Conservation (phyloP, 1,284 basidiomycete genomes). For the Phenoliferia sp. region DNA sequence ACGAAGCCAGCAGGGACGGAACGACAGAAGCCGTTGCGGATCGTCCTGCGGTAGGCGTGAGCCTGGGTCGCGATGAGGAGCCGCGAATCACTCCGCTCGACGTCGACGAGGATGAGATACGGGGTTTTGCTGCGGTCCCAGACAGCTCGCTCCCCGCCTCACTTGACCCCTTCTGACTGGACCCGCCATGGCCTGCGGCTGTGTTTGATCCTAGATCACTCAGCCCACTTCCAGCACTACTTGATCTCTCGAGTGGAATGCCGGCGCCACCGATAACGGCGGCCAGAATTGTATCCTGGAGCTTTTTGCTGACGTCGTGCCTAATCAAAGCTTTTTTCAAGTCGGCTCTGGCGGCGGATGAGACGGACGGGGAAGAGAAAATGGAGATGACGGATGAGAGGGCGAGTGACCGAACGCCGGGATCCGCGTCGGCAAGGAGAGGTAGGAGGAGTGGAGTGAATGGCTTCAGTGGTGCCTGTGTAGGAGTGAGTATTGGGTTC, state of each 20-base stretch:
- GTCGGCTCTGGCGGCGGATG: constrained; percentile 80
- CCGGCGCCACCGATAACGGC: constrained; percentile 40
- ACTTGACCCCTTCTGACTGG: not conserved
- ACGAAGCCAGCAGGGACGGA: constrained; percentile 5
- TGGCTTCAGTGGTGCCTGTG: constrained; percentile 73
- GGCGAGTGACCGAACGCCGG: constrained; percentile 79
- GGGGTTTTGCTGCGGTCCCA: not conserved
- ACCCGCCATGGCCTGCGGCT: not conserved
- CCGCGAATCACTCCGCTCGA: not conserved
- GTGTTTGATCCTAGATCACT: not conserved
- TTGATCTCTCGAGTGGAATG: not conserved
- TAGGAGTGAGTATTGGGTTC: constrained; percentile 50
- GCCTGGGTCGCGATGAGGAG: not conserved
- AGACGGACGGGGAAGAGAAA: constrained; percentile 72
- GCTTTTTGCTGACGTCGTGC: constrained; percentile 78
- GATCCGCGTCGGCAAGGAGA: constrained; percentile 82
- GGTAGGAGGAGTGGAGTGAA: constrained; percentile 77
- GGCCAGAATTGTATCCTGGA: constrained; percentile 50
- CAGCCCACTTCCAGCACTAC: not conserved
- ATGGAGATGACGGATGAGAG: constrained; percentile 73
- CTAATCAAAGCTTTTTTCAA: constrained; percentile 86
- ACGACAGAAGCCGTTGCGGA: not conserved
- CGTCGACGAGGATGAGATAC: not conserved
- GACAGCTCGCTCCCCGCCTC: constrained; percentile 11
- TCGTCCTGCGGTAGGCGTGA: not conserved